These are phyloP conservation scores for Penicillium concentricum DNA, from an alignment of 2,329 filamentous ascomycete genomes.

Conservation along the genomic window DNA sequence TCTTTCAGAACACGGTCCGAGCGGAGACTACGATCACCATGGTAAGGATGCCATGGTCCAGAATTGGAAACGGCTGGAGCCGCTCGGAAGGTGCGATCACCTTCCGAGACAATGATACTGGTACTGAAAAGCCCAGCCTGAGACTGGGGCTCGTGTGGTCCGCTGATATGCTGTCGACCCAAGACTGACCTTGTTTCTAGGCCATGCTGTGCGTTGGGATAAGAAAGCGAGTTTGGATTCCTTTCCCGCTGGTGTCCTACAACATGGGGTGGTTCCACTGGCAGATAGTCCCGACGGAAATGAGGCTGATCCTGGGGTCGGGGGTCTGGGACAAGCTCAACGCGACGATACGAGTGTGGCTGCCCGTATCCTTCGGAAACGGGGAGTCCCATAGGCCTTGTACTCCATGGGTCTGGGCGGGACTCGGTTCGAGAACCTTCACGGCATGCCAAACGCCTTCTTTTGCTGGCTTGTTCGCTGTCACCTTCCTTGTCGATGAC, in stretches of 20 bases:
- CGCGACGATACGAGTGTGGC: slow-evolving; percentile 17
- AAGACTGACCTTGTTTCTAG: slow-evolving; percentile 16
- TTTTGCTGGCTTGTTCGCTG: slow-evolving; percentile 32
- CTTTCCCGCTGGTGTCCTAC: slow-evolving; percentile 17
- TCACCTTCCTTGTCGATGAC: slow-evolving; percentile 21
- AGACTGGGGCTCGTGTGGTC: slow-evolving; percentile 18
- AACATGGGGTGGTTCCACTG: slow-evolving; percentile 18
- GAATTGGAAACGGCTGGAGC: slow-evolving; percentile 13
- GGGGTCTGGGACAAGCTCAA: slow-evolving; percentile 16
- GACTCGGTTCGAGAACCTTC: slow-evolving; percentile 19
- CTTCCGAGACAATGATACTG: slow-evolving; percentile 17
- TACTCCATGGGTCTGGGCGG: slow-evolving; percentile 11
- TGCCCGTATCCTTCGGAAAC: slow-evolving; percentile 12
- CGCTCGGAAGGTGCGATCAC: slow-evolving; percentile 21
- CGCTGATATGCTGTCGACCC: slow-evolving; percentile 17
- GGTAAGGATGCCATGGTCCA: slow-evolving; percentile 18
- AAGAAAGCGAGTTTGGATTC: slow-evolving; percentile 11
- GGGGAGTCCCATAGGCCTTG: slow-evolving; percentile 14
- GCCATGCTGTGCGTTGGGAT: slow-evolving; percentile 12
- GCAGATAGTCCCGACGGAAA: slow-evolving; percentile 25
- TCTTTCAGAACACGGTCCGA: slow-evolving; percentile 11
- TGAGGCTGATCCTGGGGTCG: slow-evolving; percentile 20
- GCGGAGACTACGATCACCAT: slow-evolving; percentile 17
- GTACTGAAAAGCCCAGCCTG: slow-evolving; percentile 15
- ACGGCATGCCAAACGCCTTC: slow-evolving; percentile 31